phyloP scores from a whole-genome alignment of 108 stramenopile species.

The Nitzschia palea region DNA sequence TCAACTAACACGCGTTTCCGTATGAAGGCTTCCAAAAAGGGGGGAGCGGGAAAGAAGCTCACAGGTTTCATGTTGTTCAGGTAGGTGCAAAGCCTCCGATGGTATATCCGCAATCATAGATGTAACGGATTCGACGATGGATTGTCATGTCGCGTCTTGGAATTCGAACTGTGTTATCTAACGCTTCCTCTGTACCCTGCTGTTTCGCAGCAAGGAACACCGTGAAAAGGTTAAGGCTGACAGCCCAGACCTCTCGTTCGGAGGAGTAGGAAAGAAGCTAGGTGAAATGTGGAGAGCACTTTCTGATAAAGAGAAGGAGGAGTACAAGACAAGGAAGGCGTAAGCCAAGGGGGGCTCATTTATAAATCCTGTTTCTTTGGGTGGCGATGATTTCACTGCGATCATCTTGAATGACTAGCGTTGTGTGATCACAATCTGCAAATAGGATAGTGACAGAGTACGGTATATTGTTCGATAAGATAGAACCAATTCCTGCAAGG shows the following conservation, averaged over 20 bases:
- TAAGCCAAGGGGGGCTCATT: neutral
- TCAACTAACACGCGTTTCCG: neutral
- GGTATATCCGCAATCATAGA: too few species aligned
- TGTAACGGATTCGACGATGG: too few species aligned
- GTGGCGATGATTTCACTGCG: neutral
- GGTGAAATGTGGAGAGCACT: slow-evolving; percentile 65
- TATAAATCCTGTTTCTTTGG: neutral
- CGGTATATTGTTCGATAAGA: too few species aligned
- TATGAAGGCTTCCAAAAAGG: slow-evolving; percentile 9
- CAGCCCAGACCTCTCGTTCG: slow-evolving; percentile 54
- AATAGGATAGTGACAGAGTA: too few species aligned
- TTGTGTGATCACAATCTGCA: too few species aligned
- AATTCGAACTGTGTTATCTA: too few species aligned
- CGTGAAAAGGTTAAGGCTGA: slow-evolving; percentile 55
- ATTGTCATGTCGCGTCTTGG: too few species aligned
- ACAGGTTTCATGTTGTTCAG: slow-evolving; percentile 60
- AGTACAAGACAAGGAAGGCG: slow-evolving; percentile 34
- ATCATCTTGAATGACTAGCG: too few species aligned
- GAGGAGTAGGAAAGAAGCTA: slow-evolving; percentile 59
- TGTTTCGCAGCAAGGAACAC: slow-evolving; percentile 57
- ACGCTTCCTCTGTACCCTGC: too few species aligned
- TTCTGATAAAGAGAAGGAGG: slow-evolving; percentile 50
- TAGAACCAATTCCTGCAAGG: too few species aligned
- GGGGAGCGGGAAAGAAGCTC: slow-evolving; percentile 42
- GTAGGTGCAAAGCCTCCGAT: too few species aligned